Evolutionary conservation across 2,329 filamentous ascomycete genomes (phyloP).

Genomic region (Chrysoporthe puriensis): DNA sequence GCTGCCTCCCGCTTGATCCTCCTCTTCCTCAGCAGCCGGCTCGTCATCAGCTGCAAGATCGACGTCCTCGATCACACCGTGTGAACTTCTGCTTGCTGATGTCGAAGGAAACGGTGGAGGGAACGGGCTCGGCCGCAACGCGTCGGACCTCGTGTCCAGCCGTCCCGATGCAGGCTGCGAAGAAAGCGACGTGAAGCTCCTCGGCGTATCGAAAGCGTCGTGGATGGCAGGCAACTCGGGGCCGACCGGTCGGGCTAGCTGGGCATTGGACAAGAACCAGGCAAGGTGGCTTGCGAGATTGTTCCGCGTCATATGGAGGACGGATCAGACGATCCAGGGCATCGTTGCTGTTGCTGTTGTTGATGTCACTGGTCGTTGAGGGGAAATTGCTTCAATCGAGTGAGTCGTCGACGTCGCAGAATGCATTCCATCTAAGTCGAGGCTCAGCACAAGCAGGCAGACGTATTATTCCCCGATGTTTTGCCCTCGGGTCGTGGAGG

Average conservation of each 20-base stretch:
- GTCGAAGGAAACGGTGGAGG: background rate
- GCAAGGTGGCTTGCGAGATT: constrained; percentile 61
- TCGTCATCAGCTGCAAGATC: constrained; percentile 30
- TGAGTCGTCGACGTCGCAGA: background rate
- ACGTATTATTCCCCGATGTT: background rate
- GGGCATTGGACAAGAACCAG: constrained; percentile 58
- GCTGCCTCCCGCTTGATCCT: constrained; percentile 10
- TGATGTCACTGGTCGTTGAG: constrained; percentile 10
- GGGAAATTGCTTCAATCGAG: background rate
- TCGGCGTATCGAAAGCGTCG: constrained; percentile 34
- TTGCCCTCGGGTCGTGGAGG: background rate
- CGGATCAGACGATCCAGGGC: constrained; percentile 41
- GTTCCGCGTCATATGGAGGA: constrained; percentile 62
- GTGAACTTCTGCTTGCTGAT: constrained; percentile 19
- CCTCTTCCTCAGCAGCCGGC: constrained; percentile 12
- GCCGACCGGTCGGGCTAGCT: constrained; percentile 43
- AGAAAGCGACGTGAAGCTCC: constrained; percentile 32
- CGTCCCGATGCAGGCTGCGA: constrained; percentile 24
- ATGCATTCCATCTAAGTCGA: background rate
- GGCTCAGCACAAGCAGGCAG: background rate
- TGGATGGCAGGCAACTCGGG: constrained; percentile 42
- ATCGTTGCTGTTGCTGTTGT: constrained; percentile 12
- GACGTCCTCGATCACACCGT: constrained; percentile 28
- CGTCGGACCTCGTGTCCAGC: background rate
- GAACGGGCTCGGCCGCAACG: constrained; percentile 13